phyloP scores from a whole-genome alignment of 495 filamentous ascomycete genomes.

The Acidomyces sp. region DNA sequence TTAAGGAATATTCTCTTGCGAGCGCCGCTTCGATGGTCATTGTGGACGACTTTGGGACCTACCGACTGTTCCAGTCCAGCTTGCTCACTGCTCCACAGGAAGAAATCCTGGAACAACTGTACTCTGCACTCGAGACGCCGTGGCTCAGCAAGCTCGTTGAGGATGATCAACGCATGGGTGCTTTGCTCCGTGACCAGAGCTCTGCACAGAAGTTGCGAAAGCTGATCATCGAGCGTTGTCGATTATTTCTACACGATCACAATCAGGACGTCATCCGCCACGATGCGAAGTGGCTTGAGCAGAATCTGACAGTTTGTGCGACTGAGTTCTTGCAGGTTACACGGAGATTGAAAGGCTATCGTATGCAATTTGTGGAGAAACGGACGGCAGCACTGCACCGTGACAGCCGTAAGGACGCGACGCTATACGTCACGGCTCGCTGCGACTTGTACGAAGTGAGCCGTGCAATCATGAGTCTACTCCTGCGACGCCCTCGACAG shows the following conservation, averaged over 20 bases:
- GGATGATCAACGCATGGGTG: conserved; percentile 45
- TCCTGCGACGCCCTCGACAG: conserved; percentile 72
- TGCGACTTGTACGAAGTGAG: conserved; percentile 83
- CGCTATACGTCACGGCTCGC: conserved; percentile 48
- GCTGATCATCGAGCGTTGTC: conserved; percentile 69
- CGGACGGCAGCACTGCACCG: conserved; percentile 53
- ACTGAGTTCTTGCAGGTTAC: conserved; percentile 63
- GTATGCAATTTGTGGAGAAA: conserved; percentile 52
- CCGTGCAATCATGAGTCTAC: conserved; percentile 60
- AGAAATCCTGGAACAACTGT: conserved; percentile 73
- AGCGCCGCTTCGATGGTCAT: conserved; percentile 59
- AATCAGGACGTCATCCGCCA: conserved; percentile 55
- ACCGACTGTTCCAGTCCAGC: conserved; percentile 66
- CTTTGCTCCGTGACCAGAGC: conserved; percentile 38
- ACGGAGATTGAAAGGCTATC: conserved; percentile 54
- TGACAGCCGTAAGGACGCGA: conserved; percentile 32
- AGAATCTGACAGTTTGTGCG: conserved; percentile 62
- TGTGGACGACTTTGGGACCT: conserved; percentile 75
- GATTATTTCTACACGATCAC: conserved; percentile 75
- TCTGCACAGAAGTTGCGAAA: conserved; percentile 50
- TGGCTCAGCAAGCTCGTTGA: conserved; percentile 47
- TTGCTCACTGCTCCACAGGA: conserved; percentile 79
- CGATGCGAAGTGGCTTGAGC: conserved; percentile 79
- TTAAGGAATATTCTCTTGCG: conserved; percentile 65
- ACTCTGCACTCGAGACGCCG: conserved; percentile 49